phyloP scores from a whole-genome alignment of 2,329 filamentous ascomycete species.

The Aspergillus ibericus region DNA sequence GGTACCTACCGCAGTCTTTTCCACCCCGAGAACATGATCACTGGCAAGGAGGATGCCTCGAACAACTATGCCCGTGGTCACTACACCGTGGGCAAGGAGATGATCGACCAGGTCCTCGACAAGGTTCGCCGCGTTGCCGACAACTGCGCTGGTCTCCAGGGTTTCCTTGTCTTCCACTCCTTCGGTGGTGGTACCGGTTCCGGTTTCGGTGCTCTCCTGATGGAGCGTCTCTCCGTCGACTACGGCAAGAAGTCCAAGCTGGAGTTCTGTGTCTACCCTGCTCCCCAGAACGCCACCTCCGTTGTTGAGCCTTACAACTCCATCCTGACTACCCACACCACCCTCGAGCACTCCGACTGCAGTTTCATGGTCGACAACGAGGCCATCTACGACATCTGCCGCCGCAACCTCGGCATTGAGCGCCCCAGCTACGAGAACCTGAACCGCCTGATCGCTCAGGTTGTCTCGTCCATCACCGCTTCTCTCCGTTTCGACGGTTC shows the following conservation, averaged over 20 bases:
- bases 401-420: conserved; percentile 94
- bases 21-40: conserved; percentile 99
- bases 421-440: conserved; percentile 98
- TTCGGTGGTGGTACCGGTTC: conserved; percentile 99
- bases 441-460: conserved; percentile 97
- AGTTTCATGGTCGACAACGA: conserved; percentile 99
- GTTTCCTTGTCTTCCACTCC: conserved; percentile 99
- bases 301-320: conserved; percentile 99
- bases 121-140: conserved; percentile 97
- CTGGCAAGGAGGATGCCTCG: conserved; percentile 98
- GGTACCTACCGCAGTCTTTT: conserved; percentile 94
- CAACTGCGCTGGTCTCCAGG: conserved; percentile 96
- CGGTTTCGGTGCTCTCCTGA: conserved; percentile 94
- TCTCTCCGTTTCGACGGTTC: conserved; percentile 98
- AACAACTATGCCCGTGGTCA: conserved; percentile 99
- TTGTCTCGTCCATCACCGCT: conserved; percentile 97
- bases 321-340: conserved; percentile 97
- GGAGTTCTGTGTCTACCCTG: conserved; percentile 98
- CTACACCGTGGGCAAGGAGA: conserved; percentile 99
- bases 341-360: conserved; percentile 98
- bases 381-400: conserved; percentile 99
- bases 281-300: conserved; percentile 92
- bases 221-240: conserved; percentile 98
- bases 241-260: conserved; percentile 99
- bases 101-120: conserved; percentile 97